Conservation (phyloP, 2,329 filamentous ascomycete species). For the Fusarium sp. region DNA sequence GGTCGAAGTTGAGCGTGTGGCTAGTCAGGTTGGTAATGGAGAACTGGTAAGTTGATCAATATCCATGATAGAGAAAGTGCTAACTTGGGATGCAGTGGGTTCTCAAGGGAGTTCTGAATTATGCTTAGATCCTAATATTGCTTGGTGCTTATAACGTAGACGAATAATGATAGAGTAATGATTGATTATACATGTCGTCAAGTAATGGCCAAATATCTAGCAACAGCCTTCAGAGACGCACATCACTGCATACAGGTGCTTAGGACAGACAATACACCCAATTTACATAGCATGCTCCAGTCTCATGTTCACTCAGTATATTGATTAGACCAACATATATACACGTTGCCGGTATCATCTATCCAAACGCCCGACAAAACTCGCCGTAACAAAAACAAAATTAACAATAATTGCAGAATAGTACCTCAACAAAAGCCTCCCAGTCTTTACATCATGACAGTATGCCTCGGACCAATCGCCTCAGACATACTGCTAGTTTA, state of each 20-base stretch:
- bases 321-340: constrained; percentile 38
- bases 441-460: constrained; percentile 13
- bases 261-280: neutral
- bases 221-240: no score
- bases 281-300: neutral
- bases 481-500: constrained; percentile 15
- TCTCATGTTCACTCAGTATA: constrained; percentile 36
- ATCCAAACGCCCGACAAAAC: constrained; percentile 38
- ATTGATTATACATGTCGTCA: neutral
- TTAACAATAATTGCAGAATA: constrained; percentile 15
- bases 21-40: constrained; percentile 85
- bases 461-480: constrained; percentile 5
- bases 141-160: constrained; percentile 9
- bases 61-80: neutral
- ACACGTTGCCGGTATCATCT: constrained; percentile 49
- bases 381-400: constrained; percentile 17
- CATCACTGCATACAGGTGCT: no score
- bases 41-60: constrained; percentile 70
- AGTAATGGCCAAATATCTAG: neutral
- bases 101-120: constrained; percentile 66
- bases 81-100: constrained; percentile 69
- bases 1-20: constrained; percentile 81
- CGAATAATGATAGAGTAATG: constrained; percentile 37
- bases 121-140: constrained; percentile 43
- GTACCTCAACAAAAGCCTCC: constrained; percentile 24